Evolutionary conservation across 306 rosid species (phyloP), one percentile per base, ranked within the genome.

Genomic region (Lablab purpureus): DNA sequence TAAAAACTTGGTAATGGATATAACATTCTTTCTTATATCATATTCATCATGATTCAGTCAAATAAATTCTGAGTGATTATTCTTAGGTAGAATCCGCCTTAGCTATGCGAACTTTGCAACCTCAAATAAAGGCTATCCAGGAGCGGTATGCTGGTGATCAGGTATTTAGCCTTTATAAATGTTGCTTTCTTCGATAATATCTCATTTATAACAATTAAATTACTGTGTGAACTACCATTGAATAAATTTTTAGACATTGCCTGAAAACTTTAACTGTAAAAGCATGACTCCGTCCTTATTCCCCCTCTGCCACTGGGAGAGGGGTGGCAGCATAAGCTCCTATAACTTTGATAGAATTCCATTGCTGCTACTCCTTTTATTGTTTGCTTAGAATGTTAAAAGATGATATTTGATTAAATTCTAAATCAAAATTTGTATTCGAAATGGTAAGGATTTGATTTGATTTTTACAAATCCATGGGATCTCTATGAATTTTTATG

Each of bases 61-160:
- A 23, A 59, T 23, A 10, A 58, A 23, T 73, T 81, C 70, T 83
- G 74, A 62, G 28, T 51, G 9, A 49, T 25, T 74, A 54, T 40
- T n/a, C 52, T 21, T 84, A 96, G 96, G 99, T 96, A 22, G 99
- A 96, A 84, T 96, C 99, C 17, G 83, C 92, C 76, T 81, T 91
- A 94, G 91, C 98, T 30, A 96, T 96, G 98, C 84, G 90, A 50
- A 86, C 98, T 21, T 80, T 96, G 88, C 99, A 96, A 80, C 99
- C 99, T 69, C 98, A 91, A 82, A 56, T 90, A 19, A 91, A 96
- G 83, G 97, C 94, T 74, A 85, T 96, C 71, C 98, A 96, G 74
- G 84, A 96, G 82, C 93, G 82, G 36, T 91, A 90, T 85, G 94
- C 97, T 32, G 94, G 97, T 23, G 92, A 96, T 87, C 96, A 89